Conservation (phyloP, 192 early-diverging fungal genomes). For the Coemansia sp. region DNA sequence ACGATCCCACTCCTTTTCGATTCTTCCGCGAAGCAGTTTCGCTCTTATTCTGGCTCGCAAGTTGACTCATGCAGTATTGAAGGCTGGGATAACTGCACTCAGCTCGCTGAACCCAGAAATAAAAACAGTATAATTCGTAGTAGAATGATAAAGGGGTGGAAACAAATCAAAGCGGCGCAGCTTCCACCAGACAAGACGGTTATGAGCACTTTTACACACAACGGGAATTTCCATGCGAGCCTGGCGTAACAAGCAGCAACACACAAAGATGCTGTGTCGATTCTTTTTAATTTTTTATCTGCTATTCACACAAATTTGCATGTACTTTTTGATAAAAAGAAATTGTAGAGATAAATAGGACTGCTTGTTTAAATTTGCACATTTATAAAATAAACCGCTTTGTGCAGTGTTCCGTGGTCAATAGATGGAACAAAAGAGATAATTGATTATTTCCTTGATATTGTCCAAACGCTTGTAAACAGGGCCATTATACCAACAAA, state of each 20-base stretch:
- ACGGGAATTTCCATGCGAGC: background rate
- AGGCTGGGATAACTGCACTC: constrained; percentile 1
- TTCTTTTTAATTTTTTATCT: background rate
- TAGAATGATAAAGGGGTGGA: background rate
- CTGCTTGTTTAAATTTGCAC: too few relatives aligned
- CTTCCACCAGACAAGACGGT: background rate
- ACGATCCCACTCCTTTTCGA: background rate
- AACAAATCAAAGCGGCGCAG: background rate
- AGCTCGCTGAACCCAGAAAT: background rate
- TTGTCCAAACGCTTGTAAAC: background rate
- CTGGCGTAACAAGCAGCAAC: background rate
- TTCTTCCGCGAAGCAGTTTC: background rate
- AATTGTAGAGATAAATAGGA: background rate
- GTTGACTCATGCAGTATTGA: constrained; percentile 3
- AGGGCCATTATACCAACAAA: background rate
- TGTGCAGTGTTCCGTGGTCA: too few relatives aligned
- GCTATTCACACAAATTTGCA: background rate
- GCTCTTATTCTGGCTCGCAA: background rate
- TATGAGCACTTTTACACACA: background rate
- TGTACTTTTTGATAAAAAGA: background rate
- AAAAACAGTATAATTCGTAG: background rate
- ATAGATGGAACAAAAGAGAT: too few relatives aligned
- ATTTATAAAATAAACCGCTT: too few relatives aligned
- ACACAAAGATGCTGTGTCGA: background rate
- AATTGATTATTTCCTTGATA: background rate